Evolutionary conservation across 257 asterid species (phyloP), one percentile per base, ranked within the genome.

Genomic region (Plectranthus barbatus): DNA sequence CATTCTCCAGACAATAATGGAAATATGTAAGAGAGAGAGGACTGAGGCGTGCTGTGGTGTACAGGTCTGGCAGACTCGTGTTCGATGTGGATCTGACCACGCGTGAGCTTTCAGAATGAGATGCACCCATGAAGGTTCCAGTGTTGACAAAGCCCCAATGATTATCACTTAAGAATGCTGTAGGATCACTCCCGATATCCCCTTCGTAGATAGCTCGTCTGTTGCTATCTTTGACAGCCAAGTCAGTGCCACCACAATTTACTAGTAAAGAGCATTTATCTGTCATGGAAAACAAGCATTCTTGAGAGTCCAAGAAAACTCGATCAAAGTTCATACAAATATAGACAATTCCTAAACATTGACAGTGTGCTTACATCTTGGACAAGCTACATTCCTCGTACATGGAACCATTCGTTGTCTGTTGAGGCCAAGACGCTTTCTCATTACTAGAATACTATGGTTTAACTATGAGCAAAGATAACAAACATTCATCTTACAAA

Each of bases 121-220:
- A 26, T 68, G 70, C 90, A 40, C 86, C 94, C 81, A 90, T 65
- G 83, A 90, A 90, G 71, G 80, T 87, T 10, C 97, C 95, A 0
- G 81, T 78, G 79, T 91, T 86, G 58, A 87, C 68, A 70, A 81
- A 84, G 60, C 95, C 95, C 95, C 97, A 90, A 59, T 73, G 47
- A 20, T 48, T 80, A 41, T 39, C 36, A 44, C 66, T 70, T 64
- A 65, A 76, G 72, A 73, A 86, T 64, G 60, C 72, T 29, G 86
- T 79, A 40, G 79, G 33, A 70, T 86, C 84, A 72, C 85, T 87
- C 24, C 84, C 88, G n/a, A 33, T 67, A 66, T 90, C 97, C 64
- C 95, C 97, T 74, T 83, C 94, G 24, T 82, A 89, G n/a, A 52
- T 34, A 67, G 75, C 79, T 78, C 77, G 64, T 55, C 81, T 26